A percentile compares a stretch with the other conserved stretches of the same genome.
These are phyloP conservation scores for Synchytrium microbalum DNA, from an alignment of 371 early-diverging fungal species.

Conservation along the genomic window DNA sequence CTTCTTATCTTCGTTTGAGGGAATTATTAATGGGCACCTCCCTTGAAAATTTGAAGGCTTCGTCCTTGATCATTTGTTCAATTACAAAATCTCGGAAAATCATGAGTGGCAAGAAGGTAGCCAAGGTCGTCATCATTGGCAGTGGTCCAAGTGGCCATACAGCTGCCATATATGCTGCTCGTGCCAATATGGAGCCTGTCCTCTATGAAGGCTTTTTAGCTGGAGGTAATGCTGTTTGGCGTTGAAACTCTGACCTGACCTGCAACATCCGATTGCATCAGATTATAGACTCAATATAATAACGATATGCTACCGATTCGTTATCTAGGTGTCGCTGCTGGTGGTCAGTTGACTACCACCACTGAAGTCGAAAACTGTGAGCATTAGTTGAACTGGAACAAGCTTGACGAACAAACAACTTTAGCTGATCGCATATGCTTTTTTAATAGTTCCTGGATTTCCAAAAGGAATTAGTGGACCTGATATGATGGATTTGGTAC, in stretches of 20 bases:
- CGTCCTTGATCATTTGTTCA: too few relatives aligned
- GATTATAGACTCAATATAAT: not conserved
- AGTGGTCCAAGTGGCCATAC: constrained; percentile 49
- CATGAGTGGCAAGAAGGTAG: too few relatives aligned
- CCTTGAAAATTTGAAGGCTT: too few relatives aligned
- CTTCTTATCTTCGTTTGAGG: too few relatives aligned
- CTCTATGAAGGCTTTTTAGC: constrained; percentile 97
- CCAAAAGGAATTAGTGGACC: constrained; percentile 74
- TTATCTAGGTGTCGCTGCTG: constrained; percentile 32
- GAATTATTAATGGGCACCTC: too few relatives aligned
- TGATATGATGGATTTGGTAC: constrained; percentile 27
- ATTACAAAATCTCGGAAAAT: too few relatives aligned
- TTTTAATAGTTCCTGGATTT: constrained; percentile 44
- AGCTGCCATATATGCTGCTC: constrained; percentile 84
- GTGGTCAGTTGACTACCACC: constrained; percentile 82
- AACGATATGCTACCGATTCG: not conserved
- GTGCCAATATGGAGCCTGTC: constrained; percentile 85
- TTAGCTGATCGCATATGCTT: constrained; percentile 10
- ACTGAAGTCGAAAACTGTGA: constrained; percentile 89
- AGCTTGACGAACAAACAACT: not conserved
- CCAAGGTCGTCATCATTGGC: constrained; percentile 34
- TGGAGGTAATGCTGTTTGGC: constrained; percentile 37
- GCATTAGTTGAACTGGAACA: constrained; percentile 29
- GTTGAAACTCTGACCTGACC: not conserved
- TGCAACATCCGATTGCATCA: not conserved